Evolutionary conservation across 1,284 basidiomycete genomes (phyloP), one percentile per base, ranked within the genome.

Genomic region (Bjerkandera adusta): DNA sequence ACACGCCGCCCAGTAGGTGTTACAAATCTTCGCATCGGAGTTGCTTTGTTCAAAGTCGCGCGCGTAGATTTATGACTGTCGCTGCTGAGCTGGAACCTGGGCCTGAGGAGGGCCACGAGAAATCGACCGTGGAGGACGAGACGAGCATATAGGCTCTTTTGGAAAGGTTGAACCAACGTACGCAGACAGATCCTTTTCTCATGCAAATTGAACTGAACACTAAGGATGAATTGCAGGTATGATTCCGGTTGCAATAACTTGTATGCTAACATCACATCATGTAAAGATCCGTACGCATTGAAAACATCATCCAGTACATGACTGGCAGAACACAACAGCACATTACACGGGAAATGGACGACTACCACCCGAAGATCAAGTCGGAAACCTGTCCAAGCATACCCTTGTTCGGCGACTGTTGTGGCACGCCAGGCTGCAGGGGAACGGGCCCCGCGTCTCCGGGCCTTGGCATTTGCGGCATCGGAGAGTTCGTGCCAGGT

Each of bases 361-460:
- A 20, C 66, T 77, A 83, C 83, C 83, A 86, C 18, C 84, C 85
- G 63, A 88, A 87, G 43, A 89, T 80, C 52, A 86, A 60, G 68
- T 88, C 85, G n/a, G 81, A 81, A 34, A 88, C 78, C 61, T 85
- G 83, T 10, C 84, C 83, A 3, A 89, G 49, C 52, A 87, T 57
- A 4, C 83, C 72, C 60, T 81, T 87, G 45, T 55, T 71, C n/a
- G 75, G 70, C 5, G 69, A 65, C 25, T 59, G 58, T 33, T 60
- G 40, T 33, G 57, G 32, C 40, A 48, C 47, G 25, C 50, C 34
- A 25, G 36, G 22, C 34, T 34, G 29, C 45, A 35, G 13, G 5
- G 32, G 16, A 43, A 11, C 33, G 15, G n/a, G 13, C 24, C 33
- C 15, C 11, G 32, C 40, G 10, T 20, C 45, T 1, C 29, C 40